A percentile compares a stretch with the other conserved stretches of the same genome.
Evolutionary conservation across 441 rosid species (phyloP).

Genomic region (Mallotus repandus): DNA sequence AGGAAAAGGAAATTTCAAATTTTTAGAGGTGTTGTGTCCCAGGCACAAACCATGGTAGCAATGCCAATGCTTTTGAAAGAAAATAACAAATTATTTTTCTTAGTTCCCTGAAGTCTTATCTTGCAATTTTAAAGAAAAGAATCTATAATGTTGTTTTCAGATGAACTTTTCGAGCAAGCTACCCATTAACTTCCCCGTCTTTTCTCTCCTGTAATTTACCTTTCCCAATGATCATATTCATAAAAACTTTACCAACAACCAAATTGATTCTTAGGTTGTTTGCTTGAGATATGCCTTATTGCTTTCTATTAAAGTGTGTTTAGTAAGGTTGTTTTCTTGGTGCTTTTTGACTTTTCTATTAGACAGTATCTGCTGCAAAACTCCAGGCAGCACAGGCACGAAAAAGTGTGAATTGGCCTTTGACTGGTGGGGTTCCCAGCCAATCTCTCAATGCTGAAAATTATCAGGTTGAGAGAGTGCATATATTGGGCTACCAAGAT

Average conservation of each 20-base stretch:
- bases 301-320: background rate
- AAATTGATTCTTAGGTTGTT: slow-evolving; percentile 1
- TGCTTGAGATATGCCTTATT: background rate
- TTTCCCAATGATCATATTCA: background rate
- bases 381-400: slow-evolving; percentile 39
- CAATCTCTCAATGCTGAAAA: slow-evolving; percentile 33
- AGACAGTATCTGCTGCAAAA: slow-evolving; percentile 59
- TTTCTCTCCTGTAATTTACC: background rate
- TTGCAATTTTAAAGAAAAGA: slow-evolving; percentile 4
- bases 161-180: background rate
- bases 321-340: background rate
- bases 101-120: background rate
- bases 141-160: background rate
- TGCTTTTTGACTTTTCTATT: slow-evolving; percentile 21
- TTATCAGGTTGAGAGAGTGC: slow-evolving; percentile 47
- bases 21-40: background rate
- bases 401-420: slow-evolving; percentile 47
- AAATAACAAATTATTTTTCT: background rate
- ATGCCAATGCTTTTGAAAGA: background rate
- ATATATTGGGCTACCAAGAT: slow-evolving; percentile 64
- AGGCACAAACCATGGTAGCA: background rate
- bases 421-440: slow-evolving; percentile 67
- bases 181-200: background rate
- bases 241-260: background rate
- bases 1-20: background rate